Conservation (phyloP, 768 basidiomycete species). For the Rossbeevera mucosa region DNA sequence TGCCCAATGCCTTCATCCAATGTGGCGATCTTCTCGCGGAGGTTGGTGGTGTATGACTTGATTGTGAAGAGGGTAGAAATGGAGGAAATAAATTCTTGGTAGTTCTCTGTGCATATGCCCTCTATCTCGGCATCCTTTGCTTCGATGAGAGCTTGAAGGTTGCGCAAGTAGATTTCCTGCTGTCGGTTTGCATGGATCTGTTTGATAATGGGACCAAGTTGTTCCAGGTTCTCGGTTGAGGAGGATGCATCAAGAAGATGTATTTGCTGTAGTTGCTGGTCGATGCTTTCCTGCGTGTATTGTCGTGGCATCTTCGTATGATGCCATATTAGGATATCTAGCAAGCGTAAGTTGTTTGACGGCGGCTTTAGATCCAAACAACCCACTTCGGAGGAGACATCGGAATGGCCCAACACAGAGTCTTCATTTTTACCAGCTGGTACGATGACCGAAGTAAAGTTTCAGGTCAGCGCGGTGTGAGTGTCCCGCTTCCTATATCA, state of each 20-base stretch:
- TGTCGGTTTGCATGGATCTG: constrained; percentile 85
- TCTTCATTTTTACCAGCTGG: not conserved
- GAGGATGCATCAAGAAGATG: constrained; percentile 85
- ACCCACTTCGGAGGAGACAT: not conserved
- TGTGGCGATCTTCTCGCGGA: constrained; percentile 86
- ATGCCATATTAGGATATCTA: constrained; percentile 10
- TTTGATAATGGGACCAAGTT: constrained; percentile 91
- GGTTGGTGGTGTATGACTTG: constrained; percentile 91
- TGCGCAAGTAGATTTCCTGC: constrained; percentile 85
- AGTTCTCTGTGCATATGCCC: constrained; percentile 91
- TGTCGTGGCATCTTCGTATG: constrained; percentile 59
- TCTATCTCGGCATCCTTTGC: constrained; percentile 97
- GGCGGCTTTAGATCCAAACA: constrained; percentile 36
- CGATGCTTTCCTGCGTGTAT: constrained; percentile 80
- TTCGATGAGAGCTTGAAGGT: constrained; percentile 81
- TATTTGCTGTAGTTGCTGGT: constrained; percentile 88
- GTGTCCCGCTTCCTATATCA: constrained; percentile 10
- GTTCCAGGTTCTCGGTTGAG: constrained; percentile 90
- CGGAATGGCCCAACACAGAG: not conserved
- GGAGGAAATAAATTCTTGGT: constrained; percentile 96
- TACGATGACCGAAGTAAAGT: constrained; percentile 32
- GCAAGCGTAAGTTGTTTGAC: constrained; percentile 36
- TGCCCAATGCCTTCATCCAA: constrained; percentile 86
- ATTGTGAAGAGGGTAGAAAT: constrained; percentile 96
- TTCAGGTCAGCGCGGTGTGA: constrained; percentile 40